A percentile compares a stretch with the other conserved stretches of the same genome.
Conservation (phyloP, 2,329 filamentous ascomycete species). For the Didymella lethalis region DNA sequence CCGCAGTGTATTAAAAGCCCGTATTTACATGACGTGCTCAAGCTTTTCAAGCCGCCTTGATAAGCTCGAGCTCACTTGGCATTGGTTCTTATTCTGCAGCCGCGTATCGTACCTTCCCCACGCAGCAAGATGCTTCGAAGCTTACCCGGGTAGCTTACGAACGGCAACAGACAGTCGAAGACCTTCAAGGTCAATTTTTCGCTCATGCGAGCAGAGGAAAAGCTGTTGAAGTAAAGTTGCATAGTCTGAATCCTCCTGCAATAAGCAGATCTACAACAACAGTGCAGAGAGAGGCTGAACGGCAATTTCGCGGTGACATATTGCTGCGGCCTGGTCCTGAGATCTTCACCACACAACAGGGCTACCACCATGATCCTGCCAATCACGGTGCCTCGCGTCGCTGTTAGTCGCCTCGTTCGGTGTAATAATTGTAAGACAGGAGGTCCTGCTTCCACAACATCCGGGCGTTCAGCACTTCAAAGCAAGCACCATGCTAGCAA, state of each 20-base stretch:
- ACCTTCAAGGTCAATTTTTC: background rate
- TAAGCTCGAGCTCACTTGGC: constrained; percentile 22
- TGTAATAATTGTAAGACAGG: constrained; percentile 22
- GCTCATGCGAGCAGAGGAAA: background rate
- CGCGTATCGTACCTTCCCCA: constrained; percentile 28
- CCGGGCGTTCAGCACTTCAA: background rate
- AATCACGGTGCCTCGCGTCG: background rate
- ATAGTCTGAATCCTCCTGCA: background rate
- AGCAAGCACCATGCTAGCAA: background rate
- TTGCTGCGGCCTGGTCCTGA: background rate
- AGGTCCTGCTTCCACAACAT: background rate
- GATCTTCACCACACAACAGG: background rate
- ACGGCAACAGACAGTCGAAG: background rate
- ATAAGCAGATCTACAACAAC: background rate
- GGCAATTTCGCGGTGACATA: background rate
- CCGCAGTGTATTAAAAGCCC: background rate
- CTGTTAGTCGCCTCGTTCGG: constrained; percentile 25
- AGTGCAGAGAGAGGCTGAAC: background rate
- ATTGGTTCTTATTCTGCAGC: constrained; percentile 11
- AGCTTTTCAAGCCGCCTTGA: constrained; percentile 24
- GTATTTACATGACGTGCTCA: constrained; percentile 31
- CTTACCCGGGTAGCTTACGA: constrained; percentile 2
- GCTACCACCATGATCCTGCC: constrained; percentile 3
- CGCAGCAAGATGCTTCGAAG: constrained; percentile 23
- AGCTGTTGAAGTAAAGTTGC: background rate